phyloP scores from a whole-genome alignment of 345 rosid species.

The Ailanthus altissimus region DNA sequence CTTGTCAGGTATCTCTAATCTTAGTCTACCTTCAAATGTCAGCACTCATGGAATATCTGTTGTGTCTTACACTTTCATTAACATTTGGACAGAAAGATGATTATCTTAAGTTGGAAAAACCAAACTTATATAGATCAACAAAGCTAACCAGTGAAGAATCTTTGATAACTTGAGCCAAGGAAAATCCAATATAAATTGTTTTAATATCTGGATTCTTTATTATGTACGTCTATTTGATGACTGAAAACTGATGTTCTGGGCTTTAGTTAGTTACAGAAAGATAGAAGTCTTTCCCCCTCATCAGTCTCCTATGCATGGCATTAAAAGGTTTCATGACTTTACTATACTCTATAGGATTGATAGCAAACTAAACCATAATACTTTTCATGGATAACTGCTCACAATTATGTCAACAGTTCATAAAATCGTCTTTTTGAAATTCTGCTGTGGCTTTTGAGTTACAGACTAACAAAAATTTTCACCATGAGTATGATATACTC shows the following conservation, averaged over 20 bases:
- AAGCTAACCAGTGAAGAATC: slow-evolving; percentile 6
- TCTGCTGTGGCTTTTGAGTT: not conserved
- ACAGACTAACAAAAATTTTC: not conserved
- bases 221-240: not conserved
- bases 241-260: not conserved
- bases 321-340: not conserved
- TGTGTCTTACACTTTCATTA: not conserved
- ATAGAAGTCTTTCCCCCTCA: not conserved
- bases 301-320: not conserved
- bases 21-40: not conserved
- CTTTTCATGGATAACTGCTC: not conserved
- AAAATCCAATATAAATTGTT: not conserved
- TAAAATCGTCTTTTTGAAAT: not conserved
- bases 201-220: not conserved
- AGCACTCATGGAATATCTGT: not conserved
- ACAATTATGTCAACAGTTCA: not conserved
- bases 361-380: not conserved
- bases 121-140: not conserved
- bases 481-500: not conserved
- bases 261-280: not conserved
- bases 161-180: not conserved
- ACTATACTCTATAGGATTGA: not conserved
- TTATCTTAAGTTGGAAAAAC: not conserved
- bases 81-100: not conserved
- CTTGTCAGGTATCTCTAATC: slow-evolving; percentile 54